phyloP scores from a whole-genome alignment of 2,329 filamentous ascomycete genomes.

The Hypomyces rosellus region DNA sequence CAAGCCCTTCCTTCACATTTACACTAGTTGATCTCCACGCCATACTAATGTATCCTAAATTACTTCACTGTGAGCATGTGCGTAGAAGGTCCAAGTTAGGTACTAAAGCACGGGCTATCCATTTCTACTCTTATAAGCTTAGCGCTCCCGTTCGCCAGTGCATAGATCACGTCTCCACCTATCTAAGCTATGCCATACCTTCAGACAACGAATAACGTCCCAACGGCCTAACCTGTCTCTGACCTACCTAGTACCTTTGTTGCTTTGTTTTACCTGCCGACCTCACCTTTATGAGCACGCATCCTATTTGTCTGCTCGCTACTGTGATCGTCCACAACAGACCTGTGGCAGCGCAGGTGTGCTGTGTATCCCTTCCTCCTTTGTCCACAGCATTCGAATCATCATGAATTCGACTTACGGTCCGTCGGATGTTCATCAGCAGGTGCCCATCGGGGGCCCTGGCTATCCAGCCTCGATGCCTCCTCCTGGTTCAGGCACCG shows the following conservation, averaged over 20 bases:
- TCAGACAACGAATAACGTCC: too few relatives aligned
- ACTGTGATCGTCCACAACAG: neutral
- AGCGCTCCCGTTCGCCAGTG: neutral
- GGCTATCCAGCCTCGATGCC: constrained; percentile 20
- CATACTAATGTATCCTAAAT: too few relatives aligned
- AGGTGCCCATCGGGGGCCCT: constrained; percentile 21
- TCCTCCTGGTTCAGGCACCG: constrained; percentile 16
- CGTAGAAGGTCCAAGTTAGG: neutral
- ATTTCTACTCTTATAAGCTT: neutral
- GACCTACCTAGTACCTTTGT: neutral
- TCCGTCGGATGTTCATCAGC: constrained; percentile 26
- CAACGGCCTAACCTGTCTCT: neutral
- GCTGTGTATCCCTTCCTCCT: neutral
- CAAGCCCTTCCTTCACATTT: too few relatives aligned
- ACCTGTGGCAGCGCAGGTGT: neutral
- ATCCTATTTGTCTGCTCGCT: neutral
- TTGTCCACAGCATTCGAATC: neutral
- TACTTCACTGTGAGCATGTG: too few relatives aligned
- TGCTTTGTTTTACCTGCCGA: too few relatives aligned
- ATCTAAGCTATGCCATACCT: too few relatives aligned
- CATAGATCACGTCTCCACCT: too few relatives aligned
- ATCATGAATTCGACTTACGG: constrained; percentile 27
- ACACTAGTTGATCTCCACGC: too few relatives aligned
- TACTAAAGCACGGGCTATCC: neutral
- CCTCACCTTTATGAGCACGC: neutral